A percentile compares a stretch with the other conserved stretches of the same genome.
Evolutionary conservation across 2,329 filamentous ascomycete genomes (phyloP).

Genomic region (Fusarium humuli): DNA sequence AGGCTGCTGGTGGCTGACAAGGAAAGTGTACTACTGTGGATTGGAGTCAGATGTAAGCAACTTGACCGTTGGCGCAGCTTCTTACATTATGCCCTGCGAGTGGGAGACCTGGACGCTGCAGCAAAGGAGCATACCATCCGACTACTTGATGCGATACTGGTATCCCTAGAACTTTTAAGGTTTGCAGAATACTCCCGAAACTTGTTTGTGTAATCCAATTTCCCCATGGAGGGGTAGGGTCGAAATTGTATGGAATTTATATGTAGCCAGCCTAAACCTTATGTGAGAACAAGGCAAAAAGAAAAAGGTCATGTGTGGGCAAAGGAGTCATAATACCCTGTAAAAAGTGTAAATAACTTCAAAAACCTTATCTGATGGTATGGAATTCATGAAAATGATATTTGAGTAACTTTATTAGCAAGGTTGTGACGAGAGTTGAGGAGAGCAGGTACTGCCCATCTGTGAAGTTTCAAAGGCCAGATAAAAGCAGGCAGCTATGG

Average conservation of each 20-base stretch:
- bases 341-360: no score
- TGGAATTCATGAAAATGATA: not conserved
- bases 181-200: not conserved
- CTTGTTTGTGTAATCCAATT: not conserved
- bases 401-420: no score
- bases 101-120: not conserved
- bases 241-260: not conserved
- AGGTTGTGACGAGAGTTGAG: not conserved
- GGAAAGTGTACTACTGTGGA: not conserved
- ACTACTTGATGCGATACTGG: not conserved
- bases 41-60: not conserved
- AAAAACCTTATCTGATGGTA: no score
- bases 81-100: not conserved
- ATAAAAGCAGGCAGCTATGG: not conserved
- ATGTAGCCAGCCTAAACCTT: no score
- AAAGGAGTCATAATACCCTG: no score
- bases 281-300: no score
- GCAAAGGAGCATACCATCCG: not conserved
- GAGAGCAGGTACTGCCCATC: not conserved
- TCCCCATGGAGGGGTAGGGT: fast-evolving
- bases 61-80: not conserved
- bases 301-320: no score
- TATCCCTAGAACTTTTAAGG: fast-evolving
- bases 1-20: not conserved
- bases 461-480: not conserved